Percentiles rank a stretch among this genome's conserved stretches.
Evolutionary conservation across 78 protist genomes (phyloP).

Genomic region (Bigelowiella natans): DNA sequence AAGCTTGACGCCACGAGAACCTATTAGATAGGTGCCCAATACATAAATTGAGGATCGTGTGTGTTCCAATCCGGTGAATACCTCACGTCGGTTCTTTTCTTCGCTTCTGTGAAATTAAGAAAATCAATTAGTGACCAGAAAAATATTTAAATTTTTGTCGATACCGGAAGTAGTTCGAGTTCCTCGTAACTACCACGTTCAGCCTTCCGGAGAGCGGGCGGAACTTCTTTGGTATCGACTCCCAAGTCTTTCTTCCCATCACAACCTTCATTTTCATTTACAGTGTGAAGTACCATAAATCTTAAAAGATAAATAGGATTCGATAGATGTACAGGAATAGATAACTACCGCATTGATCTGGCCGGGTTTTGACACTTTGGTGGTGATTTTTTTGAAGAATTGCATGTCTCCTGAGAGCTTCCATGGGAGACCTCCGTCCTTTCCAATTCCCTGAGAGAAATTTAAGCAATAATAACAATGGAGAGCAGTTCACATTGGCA

Average conservation of each 20-base stretch:
- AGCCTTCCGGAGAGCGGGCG: constrained; percentile 34
- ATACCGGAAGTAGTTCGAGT: not conserved
- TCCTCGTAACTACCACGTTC: constrained; percentile 27
- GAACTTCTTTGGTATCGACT: constrained; percentile 32
- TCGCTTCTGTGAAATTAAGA: no score
- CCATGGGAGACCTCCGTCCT: constrained; percentile 34
- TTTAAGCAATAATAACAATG: no score
- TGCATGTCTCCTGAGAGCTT: constrained; percentile 31
- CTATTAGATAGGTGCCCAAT: no score
- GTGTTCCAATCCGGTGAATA: no score
- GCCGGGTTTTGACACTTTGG: not conserved
- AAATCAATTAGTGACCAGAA: no score
- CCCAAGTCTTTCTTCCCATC: constrained; percentile 57
- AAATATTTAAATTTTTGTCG: no score
- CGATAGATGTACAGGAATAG: not conserved
- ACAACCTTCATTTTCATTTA: not conserved
- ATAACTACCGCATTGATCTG: constrained; percentile 24
- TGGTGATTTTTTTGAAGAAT: constrained; percentile 32
- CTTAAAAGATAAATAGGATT: no score
- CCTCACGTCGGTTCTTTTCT: no score
- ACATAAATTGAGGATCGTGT: no score
- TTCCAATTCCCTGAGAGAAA: constrained; percentile 34
- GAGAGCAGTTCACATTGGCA: no score
- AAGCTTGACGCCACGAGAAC: constrained; percentile 1
- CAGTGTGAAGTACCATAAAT: no score